Base-by-base conservation (phyloP, 169 alveolate species). In the Plasmodium sp. region DNA sequence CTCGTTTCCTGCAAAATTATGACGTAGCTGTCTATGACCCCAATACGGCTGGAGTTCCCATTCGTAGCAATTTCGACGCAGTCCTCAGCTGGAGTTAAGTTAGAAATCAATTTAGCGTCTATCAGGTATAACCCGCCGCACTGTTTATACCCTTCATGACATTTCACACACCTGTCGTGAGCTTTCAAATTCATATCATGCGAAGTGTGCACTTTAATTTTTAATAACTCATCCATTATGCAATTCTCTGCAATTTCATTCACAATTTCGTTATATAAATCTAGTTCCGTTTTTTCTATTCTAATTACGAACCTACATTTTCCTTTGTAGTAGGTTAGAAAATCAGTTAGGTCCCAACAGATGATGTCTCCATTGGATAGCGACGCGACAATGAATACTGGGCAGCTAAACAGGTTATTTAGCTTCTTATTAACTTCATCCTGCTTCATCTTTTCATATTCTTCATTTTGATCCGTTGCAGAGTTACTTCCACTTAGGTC, bases 341-440 rank as follows among this genome's bases (percentile, higher is more conserved):
- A 92, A 36, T 92, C 85, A 1, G 95, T 92, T 18, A 92, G 48
- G 83, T 92, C 95, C 95, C 95, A 92, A 72, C 95, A 92, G 18
- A 92, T 72, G 31, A 92, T 22, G 36, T 92, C 92, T 5, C 95
- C 95, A 56, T 81, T 92, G 56, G 48, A 81, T 92, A 92, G 67
- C 9, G 85, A 92, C n/a, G 95, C 95, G 43, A 33, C 73, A 1
- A 92, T 58, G 48, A 92, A 54, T 12, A 81, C 54, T 4, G 95
- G 95, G 18, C 92, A 92, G 36, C 56, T 71, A 54, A 92, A 92
- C 16, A 92, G 39, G 72, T 81, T 73, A 48, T 71, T 71, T 33
- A 92, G 33, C 14, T 73, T 62, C 31, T 92, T 73, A 33, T 81
- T 81, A 45, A 82, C 62, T 81, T 81, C 95, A 0, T 31, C 36